Conservation (phyloP, 1,284 basidiomycete species). For the Ustilago hordei region DNA sequence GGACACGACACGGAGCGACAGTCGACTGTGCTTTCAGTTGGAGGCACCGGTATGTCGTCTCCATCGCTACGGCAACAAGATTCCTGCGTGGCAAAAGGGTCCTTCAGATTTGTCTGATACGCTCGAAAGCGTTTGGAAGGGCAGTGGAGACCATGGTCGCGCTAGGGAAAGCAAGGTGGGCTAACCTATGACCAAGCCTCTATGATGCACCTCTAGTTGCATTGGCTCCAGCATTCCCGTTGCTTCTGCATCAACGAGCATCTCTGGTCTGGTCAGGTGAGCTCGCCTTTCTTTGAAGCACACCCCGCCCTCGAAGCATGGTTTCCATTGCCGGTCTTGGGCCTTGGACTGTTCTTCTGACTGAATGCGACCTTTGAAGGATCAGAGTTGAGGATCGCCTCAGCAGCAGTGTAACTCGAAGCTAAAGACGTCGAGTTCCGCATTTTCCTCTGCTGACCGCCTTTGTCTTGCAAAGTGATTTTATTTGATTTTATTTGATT, state of each 20-base stretch:
- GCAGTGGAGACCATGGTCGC: background rate
- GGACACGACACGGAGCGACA: background rate
- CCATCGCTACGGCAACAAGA: background rate
- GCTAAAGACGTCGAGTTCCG: background rate
- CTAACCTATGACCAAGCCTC: background rate
- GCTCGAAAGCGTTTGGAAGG: no score
- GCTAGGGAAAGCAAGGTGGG: constrained; percentile 2
- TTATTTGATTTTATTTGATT: no score
- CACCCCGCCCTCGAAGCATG: background rate
- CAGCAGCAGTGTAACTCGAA: background rate
- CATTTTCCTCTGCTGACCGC: background rate
- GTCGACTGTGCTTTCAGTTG: background rate
- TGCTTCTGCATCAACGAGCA: background rate
- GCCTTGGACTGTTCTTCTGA: background rate
- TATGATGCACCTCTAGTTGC: constrained; percentile 1
- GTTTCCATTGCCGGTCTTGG: background rate
- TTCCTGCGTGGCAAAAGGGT: constrained; percentile 12
- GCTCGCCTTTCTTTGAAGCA: background rate
- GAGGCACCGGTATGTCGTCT: background rate
- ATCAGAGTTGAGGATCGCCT: background rate
- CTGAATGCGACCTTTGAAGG: background rate
- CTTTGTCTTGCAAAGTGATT: no score
- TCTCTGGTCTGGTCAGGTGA: background rate
- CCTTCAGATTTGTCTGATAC: background rate
- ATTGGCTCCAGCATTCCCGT: constrained; percentile 7